Conservation (phyloP, 345 rosid species). For the Gossypium arboreum region DNA sequence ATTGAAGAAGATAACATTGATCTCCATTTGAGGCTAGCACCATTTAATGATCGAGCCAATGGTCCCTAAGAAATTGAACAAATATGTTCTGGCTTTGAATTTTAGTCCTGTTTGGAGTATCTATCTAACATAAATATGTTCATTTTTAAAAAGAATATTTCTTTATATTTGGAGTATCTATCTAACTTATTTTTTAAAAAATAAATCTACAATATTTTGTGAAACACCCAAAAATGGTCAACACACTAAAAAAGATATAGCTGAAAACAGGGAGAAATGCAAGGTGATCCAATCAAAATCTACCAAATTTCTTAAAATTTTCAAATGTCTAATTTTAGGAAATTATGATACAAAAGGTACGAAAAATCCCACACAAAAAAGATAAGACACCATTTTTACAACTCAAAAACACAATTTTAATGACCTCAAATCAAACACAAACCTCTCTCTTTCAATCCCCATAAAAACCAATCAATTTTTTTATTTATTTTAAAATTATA, state of each 20-base stretch:
- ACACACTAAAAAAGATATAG: not conserved
- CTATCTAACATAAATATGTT: not conserved
- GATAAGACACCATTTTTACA: not conserved
- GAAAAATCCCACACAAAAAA: not conserved
- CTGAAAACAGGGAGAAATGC: slow-evolving; percentile 13
- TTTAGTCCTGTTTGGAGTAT: not conserved
- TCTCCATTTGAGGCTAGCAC: slow-evolving; percentile 19
- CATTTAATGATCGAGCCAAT: not conserved
- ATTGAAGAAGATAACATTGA: slow-evolving; percentile 5
- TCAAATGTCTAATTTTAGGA: not conserved
- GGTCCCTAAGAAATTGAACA: not conserved
- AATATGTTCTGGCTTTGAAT: not conserved
- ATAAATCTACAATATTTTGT: not conserved
- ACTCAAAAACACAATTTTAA: not conserved
- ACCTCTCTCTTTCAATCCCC: not conserved
- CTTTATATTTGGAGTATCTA: not conserved
- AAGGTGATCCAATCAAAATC: slow-evolving; percentile 12
- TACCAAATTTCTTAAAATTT: not conserved
- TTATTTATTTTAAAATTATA: too few species aligned
- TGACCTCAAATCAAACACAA: not conserved
- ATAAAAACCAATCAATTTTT: not conserved
- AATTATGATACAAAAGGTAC: not conserved
- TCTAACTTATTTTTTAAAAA: too few species aligned
- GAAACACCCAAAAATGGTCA: not conserved
- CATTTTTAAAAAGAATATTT: not conserved